Percentiles rank a stretch among this genome's conserved stretches.
Evolutionary conservation across 345 rosid genomes (phyloP).

Genomic region (Microthlaspi erraticum): DNA sequence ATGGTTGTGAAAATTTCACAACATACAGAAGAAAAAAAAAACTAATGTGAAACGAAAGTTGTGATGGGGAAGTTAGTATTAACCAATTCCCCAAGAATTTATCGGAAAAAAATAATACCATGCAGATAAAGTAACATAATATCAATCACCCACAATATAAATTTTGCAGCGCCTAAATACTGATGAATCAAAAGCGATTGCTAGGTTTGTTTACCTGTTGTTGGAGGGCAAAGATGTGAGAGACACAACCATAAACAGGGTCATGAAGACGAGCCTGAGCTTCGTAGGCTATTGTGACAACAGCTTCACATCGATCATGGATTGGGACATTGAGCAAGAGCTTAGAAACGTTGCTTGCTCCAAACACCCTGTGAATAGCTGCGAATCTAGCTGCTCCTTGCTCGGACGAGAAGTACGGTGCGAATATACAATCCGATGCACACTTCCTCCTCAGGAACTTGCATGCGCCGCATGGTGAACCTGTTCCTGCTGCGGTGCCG

Average conservation of each 20-base stretch:
- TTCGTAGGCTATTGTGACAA: slow-evolving; percentile 64
- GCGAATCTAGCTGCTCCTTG: slow-evolving; percentile 66
- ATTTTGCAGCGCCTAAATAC: neutral
- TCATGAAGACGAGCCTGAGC: slow-evolving; percentile 69
- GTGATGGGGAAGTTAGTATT: neutral
- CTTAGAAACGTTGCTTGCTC: slow-evolving; percentile 74
- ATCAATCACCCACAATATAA: slow-evolving; percentile 2
- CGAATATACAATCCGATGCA: slow-evolving; percentile 58
- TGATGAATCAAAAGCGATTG: neutral
- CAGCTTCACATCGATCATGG: slow-evolving; percentile 66
- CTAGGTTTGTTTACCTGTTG: slow-evolving; percentile 54
- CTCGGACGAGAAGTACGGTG: slow-evolving; percentile 63
- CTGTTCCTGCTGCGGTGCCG: slow-evolving; percentile 47
- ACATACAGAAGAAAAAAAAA: neutral
- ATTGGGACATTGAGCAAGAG: slow-evolving; percentile 57
- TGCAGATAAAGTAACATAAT: slow-evolving; percentile 20
- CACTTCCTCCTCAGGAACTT: slow-evolving; percentile 68
- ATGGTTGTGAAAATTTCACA: neutral
- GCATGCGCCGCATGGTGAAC: slow-evolving; percentile 75
- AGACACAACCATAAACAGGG: slow-evolving; percentile 70
- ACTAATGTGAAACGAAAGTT: slow-evolving; percentile 23
- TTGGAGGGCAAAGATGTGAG: slow-evolving; percentile 66
- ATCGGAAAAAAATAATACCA: neutral
- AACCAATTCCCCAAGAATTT: neutral
- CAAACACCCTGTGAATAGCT: slow-evolving; percentile 72